Evolutionary conservation across 1,284 basidiomycete genomes (phyloP).

Genomic region (Boletus hoseneyae): DNA sequence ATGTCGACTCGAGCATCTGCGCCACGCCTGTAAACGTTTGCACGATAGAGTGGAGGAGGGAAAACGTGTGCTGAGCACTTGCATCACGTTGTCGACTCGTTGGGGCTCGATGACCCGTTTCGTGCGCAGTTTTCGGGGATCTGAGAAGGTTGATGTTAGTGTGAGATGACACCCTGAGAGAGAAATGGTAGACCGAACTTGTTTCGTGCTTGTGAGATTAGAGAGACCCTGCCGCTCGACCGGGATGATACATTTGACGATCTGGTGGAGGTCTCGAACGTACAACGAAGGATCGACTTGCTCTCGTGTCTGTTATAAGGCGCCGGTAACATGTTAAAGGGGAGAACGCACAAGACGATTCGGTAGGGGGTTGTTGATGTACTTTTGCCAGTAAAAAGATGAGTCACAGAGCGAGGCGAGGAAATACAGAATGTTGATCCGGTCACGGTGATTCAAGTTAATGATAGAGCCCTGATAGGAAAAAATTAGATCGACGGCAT

Average conservation of each 20-base stretch:
- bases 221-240: slow-evolving; percentile 77
- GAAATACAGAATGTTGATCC: slow-evolving; percentile 92
- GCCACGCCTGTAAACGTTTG: slow-evolving; percentile 95
- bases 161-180: background rate
- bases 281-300: slow-evolving; percentile 49
- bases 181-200: slow-evolving; percentile 47
- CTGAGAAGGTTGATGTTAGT: slow-evolving; percentile 35
- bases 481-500: background rate
- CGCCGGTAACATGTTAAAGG: background rate
- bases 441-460: no score
- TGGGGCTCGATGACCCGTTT: slow-evolving; percentile 81
- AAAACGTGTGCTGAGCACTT: slow-evolving; percentile 74
- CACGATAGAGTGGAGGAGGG: slow-evolving; percentile 91
- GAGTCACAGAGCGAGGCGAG: slow-evolving; percentile 85
- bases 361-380: slow-evolving; percentile 28
- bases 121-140: slow-evolving; percentile 82
- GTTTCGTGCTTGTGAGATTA: slow-evolving; percentile 81
- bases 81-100: slow-evolving; percentile 65
- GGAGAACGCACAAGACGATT: slow-evolving; percentile 18
- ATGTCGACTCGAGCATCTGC: slow-evolving; percentile 97
- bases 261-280: slow-evolving; percentile 67
- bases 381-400: slow-evolving; percentile 64
- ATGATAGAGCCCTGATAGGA: slow-evolving; percentile 68
- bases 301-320: slow-evolving; percentile 8
- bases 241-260: slow-evolving; percentile 83